Evolutionary conservation across 345 rosid genomes (phyloP), one percentile per base, ranked within the genome.

Genomic region (Geranium rotundifolium): DNA sequence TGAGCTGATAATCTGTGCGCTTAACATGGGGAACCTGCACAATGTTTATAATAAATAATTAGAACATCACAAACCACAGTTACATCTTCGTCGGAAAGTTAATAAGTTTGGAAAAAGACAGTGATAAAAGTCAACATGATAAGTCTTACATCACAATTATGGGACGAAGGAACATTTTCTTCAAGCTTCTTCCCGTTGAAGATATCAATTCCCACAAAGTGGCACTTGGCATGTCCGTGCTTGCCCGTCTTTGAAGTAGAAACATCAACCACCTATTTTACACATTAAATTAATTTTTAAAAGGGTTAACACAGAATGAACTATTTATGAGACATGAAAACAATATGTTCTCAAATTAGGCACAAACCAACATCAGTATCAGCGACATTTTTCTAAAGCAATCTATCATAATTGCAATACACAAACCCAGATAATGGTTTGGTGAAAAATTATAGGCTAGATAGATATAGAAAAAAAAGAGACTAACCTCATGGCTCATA

Each of bases 91-190:
- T n/a, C 20, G 14, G 34, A 58, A 62, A 34, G 6, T 54, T 17
- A 23, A 7, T 14, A 62, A 58, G 29, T 18, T 14, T 5, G n/a
- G 7, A n/a, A 59, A 37, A 31, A n/a, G 1, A 29, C 14, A 34
- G 19, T 31, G 59, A n/a, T 5, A 17, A 50, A 59, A 20, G 34
- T 20, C 6, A 59, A n/a, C n/a, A 31, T 2, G 3, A 31, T 7
- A 31, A 31, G 37, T 31, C 37, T 31, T 31, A 31, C 91, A 66
- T 85, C 91, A 78, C 86, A 81, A 66, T 84, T 86, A 76, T 86
- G 89, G 70, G 89, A 86, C 0, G 87, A 86, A 31, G 89, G 87
- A 60, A 84, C 89, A 60, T 82, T 84, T n/a, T 78, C 82, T 67
- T 78, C 79, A 12, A 75, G 79, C 64, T 78, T 72, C 58, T 78